These are phyloP conservation scores for Didymella arachidicola DNA, from an alignment of 2,329 filamentous ascomycete species.

Conservation along the genomic window DNA sequence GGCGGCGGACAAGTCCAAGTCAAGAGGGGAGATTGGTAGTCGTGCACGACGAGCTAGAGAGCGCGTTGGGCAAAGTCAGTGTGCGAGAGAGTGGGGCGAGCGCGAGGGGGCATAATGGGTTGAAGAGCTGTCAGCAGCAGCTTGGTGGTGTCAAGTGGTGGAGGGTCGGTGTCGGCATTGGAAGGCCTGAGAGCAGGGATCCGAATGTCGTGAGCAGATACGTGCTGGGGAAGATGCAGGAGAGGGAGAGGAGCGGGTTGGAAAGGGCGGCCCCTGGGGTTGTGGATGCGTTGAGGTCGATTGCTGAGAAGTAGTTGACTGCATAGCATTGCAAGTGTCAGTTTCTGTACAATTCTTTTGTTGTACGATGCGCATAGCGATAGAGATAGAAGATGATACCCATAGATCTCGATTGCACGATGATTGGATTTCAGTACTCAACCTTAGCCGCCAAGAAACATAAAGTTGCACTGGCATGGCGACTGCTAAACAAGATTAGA, in stretches of 20 bases:
- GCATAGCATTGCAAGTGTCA: too few species aligned
- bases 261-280: constrained; percentile 58
- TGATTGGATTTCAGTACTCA: too few species aligned
- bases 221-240: constrained; percentile 74
- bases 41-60: constrained; percentile 88
- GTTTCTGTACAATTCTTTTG: too few species aligned
- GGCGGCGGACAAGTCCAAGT: constrained; percentile 14
- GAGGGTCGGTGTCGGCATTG: constrained; percentile 84
- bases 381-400: too few species aligned
- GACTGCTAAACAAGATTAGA: too few species aligned
- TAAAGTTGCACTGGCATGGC: too few species aligned
- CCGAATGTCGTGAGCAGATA: constrained; percentile 74
- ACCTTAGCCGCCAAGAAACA: too few species aligned
- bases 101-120: constrained; percentile 55
- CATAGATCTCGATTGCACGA: too few species aligned
- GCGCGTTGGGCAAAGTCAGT: constrained; percentile 70
- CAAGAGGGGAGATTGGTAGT: constrained; percentile 68
- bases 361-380: too few species aligned
- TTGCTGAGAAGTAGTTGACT: constrained; percentile 51
- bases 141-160: constrained; percentile 53
- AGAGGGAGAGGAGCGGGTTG: constrained; percentile 51
- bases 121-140: constrained; percentile 53
- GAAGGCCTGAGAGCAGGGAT: constrained; percentile 76
- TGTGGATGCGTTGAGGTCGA: constrained; percentile 61
- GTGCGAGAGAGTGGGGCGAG: constrained; percentile 66